A percentile compares a stretch with the other conserved stretches of the same genome.
Conservation (phyloP, 495 filamentous ascomycete genomes). For the Penicillium alfredii region DNA sequence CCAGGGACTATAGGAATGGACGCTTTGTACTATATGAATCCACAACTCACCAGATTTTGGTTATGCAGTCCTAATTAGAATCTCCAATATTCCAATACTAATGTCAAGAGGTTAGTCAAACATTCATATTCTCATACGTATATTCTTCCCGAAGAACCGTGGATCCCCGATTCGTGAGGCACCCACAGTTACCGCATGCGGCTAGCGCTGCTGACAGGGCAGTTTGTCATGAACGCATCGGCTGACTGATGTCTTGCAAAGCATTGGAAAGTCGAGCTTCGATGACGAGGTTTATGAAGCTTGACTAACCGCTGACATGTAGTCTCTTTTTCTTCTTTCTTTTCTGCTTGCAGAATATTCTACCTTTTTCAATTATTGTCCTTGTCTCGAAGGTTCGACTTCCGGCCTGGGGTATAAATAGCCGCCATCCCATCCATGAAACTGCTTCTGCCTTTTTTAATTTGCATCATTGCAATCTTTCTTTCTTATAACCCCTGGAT, state of each 20-base stretch:
- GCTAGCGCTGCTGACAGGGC: neutral
- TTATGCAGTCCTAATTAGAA: too few species aligned
- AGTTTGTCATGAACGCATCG: constrained; percentile 4
- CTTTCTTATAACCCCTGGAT: constrained; percentile 23
- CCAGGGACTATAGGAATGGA: too few species aligned
- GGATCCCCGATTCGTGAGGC: too few species aligned
- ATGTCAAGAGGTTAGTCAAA: too few species aligned
- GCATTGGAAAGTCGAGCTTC: constrained; percentile 6
- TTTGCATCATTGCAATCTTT: constrained; percentile 40
- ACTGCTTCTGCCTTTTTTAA: constrained; percentile 35
- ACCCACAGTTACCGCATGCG: too few species aligned
- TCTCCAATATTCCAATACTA: too few species aligned
- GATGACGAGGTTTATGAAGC: constrained; percentile 6
- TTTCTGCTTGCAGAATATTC: too few species aligned
- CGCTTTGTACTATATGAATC: too few species aligned
- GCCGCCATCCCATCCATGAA: constrained; percentile 31
- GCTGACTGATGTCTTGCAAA: constrained; percentile 31
- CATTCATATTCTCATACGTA: too few species aligned
- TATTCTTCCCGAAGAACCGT: too few species aligned
- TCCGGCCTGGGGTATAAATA: constrained; percentile 30
- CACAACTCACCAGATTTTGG: too few species aligned
- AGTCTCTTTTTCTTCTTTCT: constrained; percentile 4
- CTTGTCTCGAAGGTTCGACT: constrained; percentile 24
- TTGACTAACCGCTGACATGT: constrained; percentile 16
- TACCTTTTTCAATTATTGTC: too few species aligned